Evolutionary conservation across 78 protist genomes (phyloP).

Genomic region (Dictyostelium citrinum): DNA sequence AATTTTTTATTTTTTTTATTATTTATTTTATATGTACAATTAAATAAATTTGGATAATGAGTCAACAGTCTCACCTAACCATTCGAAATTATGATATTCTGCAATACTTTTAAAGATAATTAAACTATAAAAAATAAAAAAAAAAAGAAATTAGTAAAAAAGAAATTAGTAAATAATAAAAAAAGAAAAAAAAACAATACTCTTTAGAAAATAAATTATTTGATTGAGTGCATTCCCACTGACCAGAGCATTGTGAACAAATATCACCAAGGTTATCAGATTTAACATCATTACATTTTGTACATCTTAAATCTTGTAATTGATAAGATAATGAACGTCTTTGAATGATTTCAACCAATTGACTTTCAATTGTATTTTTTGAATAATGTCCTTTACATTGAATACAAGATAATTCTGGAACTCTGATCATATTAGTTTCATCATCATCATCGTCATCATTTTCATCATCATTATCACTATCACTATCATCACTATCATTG

Average conservation of each 20-base stretch:
- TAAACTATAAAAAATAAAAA: conserved; percentile 13
- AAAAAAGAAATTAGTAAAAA: neutral
- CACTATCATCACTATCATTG: neutral
- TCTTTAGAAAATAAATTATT: neutral
- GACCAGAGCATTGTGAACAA: conserved; percentile 75
- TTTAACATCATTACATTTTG: conserved; percentile 70
- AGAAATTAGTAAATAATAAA: neutral
- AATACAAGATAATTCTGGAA: neutral
- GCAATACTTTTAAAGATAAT: conserved; percentile 29
- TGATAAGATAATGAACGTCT: conserved; percentile 59
- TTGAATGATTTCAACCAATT: conserved; percentile 73
- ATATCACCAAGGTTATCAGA: conserved; percentile 59
- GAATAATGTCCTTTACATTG: conserved; percentile 41
- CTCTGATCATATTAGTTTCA: neutral
- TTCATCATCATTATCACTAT: neutral
- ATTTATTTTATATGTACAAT: neutral
- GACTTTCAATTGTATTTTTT: conserved; percentile 37
- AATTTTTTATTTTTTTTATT: neutral
- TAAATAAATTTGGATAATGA: neutral
- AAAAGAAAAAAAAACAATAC: neutral
- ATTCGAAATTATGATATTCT: conserved; percentile 35
- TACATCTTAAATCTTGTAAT: conserved; percentile 80
- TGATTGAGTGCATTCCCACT: conserved; percentile 14
- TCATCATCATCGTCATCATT: neutral
- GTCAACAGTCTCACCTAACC: conserved; percentile 38